These are phyloP conservation scores for Linnemannia hyalina DNA, from an alignment of 192 early-diverging fungal genomes.

Conservation along the genomic window DNA sequence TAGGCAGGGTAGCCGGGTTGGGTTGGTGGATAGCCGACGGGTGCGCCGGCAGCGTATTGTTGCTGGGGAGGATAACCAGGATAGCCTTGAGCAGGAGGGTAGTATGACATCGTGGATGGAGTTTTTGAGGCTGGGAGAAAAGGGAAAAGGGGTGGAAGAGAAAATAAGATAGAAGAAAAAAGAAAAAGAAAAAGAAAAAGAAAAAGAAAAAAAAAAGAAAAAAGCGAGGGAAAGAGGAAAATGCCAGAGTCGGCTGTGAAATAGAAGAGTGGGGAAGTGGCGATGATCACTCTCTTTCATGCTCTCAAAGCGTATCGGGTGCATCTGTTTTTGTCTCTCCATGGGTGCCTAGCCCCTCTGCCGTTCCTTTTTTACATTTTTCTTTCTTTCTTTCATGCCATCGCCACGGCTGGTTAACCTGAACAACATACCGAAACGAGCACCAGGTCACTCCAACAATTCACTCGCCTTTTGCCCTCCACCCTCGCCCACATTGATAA, in stretches of 20 bases:
- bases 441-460: too few species aligned
- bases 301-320: not conserved
- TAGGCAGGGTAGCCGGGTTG: slow-evolving; percentile 7
- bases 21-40: slow-evolving; percentile 23
- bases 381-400: too few species aligned
- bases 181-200: not conserved
- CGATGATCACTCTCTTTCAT: not conserved
- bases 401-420: too few species aligned
- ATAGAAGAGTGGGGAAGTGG: not conserved
- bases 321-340: not conserved
- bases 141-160: slow-evolving; percentile 7
- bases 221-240: slow-evolving; percentile 11
- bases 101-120: slow-evolving; percentile 34
- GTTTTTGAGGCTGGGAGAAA: not conserved
- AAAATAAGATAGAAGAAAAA: too few species aligned
- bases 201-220: slow-evolving; percentile 6
- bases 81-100: slow-evolving; percentile 35
- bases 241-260: not conserved
- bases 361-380: too few species aligned
- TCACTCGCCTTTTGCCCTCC: too few species aligned
- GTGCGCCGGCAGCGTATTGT: slow-evolving; percentile 37
- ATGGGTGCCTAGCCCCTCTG: too few species aligned
- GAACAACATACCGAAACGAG: too few species aligned
- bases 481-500: too few species aligned
- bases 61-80: slow-evolving; percentile 44